Evolutionary conservation across 2,329 filamentous ascomycete species (phyloP), one percentile per base, ranked within the genome.

Genomic region (Exophiala sideris): DNA sequence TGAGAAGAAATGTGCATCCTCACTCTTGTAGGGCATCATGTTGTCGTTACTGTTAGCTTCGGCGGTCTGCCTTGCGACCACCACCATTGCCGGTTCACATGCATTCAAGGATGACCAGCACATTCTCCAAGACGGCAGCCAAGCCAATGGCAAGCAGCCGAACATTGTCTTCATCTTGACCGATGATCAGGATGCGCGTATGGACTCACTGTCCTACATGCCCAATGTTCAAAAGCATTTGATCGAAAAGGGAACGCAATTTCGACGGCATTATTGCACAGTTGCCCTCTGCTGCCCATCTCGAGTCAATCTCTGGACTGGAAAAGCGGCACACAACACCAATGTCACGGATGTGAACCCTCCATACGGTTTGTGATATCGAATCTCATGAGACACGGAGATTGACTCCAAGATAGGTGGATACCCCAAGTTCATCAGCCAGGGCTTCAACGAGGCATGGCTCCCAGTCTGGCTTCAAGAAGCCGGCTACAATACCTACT

Each of bases 111-210:
- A 24, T 24, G 21, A 24, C 21, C 21, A 24, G 21, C 21, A 3
- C 21, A 24, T 24, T 24, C 21, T 24, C 6, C 21, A 24, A 24
- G 21, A 24, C 21, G 21, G 21, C 21, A 24, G 3, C 3, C 21
- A 24, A 24, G 3, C 3, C 21, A 24, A 24, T 24, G 6, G 21
- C 21, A 24, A 24, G 21, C 21, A 41, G 38, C 73, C 78, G 0
- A 87, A 87, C 58, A 80, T 88, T 42, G 71, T 88, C 16, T 84
- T 88, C 63, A 81, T 88, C 53, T 72, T 88, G 36, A 85, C 83
- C 0, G 85, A 88, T 56, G 85, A 88, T 57, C 85, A 88, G 63
- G 85, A 88, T 62, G 67, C 82, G 1, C 77, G 81, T 38, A 72
- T 88, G 60, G 72, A 82, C 44, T 87, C 84, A 0, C 64, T 86